Evolutionary conservation across 2,329 filamentous ascomycete genomes (phyloP), one percentile per base, ranked within the genome.

Genomic region (Fusarium poae): DNA sequence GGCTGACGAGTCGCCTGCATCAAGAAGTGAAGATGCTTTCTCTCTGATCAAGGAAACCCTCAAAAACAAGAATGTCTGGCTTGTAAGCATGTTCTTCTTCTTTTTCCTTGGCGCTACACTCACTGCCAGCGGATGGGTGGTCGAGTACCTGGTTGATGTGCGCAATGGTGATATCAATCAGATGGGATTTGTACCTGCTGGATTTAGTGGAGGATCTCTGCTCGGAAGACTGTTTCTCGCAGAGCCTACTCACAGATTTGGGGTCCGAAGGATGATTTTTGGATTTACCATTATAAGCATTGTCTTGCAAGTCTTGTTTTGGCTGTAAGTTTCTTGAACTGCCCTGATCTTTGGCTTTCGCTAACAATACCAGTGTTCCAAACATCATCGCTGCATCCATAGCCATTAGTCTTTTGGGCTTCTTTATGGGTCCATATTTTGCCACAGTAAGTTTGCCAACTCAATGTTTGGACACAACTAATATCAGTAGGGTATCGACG

Each of bases 21-120:
- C 63, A 2, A 55, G 50, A 16, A 58, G 75, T 25, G 75, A 76
- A 6, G 79, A 76, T 44, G 84, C 84, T 0, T 71, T 80, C 7
- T 64, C 67, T 0, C 77, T 86, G 45, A 82, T 88, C 50, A 81
- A 81, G 34, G 76, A 77, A 10, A 81, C 85, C 0, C 63, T 88
- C 0, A 77, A 72, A 16, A 80, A 76, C 3, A 83, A 79, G 18
- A 81, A 80, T 5, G 78, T 91, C 5, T 90, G 88, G 85, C 74
- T 88, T 0, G 72, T 91, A 4, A 87, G 87, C 49, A 55, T 88
- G 3, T 90, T 89, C 75, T 91, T 87, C 77, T 90, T 90, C 77
- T 89, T 90, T 74, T 85, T 86, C 52, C 79, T 91, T 0, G 88
- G 89, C 0, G 84, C 82, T 0, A 75, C 73, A 2, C 82, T 88